Base-by-base conservation (phyloP, 257 asterid species). In the Osmanthus fragrans region DNA sequence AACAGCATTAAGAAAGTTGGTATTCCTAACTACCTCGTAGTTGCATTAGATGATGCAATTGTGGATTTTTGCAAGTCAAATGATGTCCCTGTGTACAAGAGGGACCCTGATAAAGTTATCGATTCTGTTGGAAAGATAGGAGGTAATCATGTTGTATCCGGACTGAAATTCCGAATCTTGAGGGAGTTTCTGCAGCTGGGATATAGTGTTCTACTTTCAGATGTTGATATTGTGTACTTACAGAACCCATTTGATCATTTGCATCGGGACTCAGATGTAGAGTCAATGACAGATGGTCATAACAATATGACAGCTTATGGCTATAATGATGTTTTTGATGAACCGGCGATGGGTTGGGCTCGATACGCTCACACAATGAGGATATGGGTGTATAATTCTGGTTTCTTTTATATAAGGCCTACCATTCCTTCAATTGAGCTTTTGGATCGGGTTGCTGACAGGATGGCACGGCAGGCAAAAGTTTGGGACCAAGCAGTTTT, bases 401-500 rank as follows among this genome's bases (percentile, higher is more conserved):
- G 97, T 34, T 91, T 92, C 82, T 92, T 92, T 86, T 92, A 86
- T 72, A 88, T 92, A 25, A 80, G 97, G 84, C 96, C 96, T 7
- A 91, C 97, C 8, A 65, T 88, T 65, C 95, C 96, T 67, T 85
- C 94, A 7, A 89, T 92, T 29, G 97, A 92, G 92, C 93, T 92
- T 66, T 79, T 92, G 87, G 96, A 92, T 83, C 88, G 97, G 0
- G 89, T 92, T 34, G 94, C 94, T 39, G 85, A 37, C 15, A 81
- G 96, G 85, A 88, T 92, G 74, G 82, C 90, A 13, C 71, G 74
- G 40, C 84, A 89, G 73, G 72, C 76, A 37, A 64, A 78, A 0
- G 74, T 89, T 13, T 92, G 97, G 97, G 97, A 92, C 75, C 97
- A 92, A 84, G 97, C 96, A 4, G 96, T 92, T 64, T 92, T 84